Base-by-base conservation (phyloP, 148 eudicot species). In the Cornus florida region DNA sequence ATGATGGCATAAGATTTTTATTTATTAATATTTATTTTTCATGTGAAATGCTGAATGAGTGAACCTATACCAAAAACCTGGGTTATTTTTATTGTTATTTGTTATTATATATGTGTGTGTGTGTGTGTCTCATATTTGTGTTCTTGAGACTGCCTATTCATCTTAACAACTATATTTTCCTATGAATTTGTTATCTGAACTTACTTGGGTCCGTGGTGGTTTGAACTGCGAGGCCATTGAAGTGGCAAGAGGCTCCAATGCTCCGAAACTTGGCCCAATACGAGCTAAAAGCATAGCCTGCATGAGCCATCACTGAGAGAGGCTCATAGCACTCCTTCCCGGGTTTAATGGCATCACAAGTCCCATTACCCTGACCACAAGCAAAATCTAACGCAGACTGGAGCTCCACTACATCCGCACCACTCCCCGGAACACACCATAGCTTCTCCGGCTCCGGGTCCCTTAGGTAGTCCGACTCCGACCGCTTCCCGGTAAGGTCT, bases 251-350 rank as follows among this genome's bases (percentile, higher is more conserved):
- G 3, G 77, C 84, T 33, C 98, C 93, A 69, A 60, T 66, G 12
- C 33, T 75, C 71, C 91, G 80, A 81, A 79, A 88, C 77, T 75
- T 71, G 10, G 97, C 90, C 93, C 97, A 94, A 80, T 89, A 92
- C 33, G 93, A 86, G 74, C 89, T 94, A 67, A 94, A 94, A 65
- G 86, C 97, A 80, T 88, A 94, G 64, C 84, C 90, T 7, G 98
- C 98, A 82, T 92, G 95, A 66, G 83, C 77, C 17, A 76, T 14
- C 17, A 77, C 39, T 4, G 91, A 87, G n/a, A 87, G 84, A 0
- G 98, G 98, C 73, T 88, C 83, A 62, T 89, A 94, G 11, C 97
- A 94, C n/a, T 75, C 81, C 48, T 76, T 83, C 5, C 90, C 93
- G 0, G 89, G 98, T 17, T 75, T 79, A 76, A 94, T 83, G 64